A percentile compares a stretch with the other conserved stretches of the same genome.
These are phyloP conservation scores for Fusarium irregulare DNA, from an alignment of 2,329 filamentous ascomycete genomes.

Conservation along the genomic window DNA sequence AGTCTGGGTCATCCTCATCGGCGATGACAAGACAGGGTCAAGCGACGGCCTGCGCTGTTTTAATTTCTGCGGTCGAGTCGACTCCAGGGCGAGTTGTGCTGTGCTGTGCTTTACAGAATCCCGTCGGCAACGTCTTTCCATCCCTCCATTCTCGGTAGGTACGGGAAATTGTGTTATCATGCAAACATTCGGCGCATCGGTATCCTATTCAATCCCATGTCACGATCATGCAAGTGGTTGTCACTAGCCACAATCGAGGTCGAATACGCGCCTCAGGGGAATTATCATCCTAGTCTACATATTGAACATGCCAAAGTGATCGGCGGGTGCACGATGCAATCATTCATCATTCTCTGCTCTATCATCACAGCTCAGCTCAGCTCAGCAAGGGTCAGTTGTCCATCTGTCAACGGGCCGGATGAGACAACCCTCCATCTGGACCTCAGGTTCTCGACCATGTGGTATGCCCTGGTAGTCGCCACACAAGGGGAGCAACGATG, in stretches of 20 bases:
- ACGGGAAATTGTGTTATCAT: conserved; percentile 22
- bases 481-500: conserved; percentile 16
- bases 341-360: neutral
- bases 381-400: conserved; percentile 39
- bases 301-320: conserved; percentile 17
- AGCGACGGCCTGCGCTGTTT: neutral
- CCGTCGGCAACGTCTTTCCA: conserved; percentile 26
- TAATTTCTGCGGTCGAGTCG: neutral
- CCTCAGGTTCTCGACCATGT: conserved; percentile 28
- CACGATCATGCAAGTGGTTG: conserved; percentile 24
- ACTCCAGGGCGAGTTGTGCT: neutral
- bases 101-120: neutral
- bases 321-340: conserved; percentile 20
- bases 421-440: conserved; percentile 24
- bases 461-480: conserved; percentile 23
- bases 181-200: conserved; percentile 13
- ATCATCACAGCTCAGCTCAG: conserved; percentile 35
- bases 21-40: conserved; percentile 25
- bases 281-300: neutral
- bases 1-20: conserved; percentile 32
- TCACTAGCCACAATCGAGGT: conserved; percentile 43
- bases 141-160: neutral
- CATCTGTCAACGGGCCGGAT: conserved; percentile 36
- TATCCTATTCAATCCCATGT: conserved; percentile 11
- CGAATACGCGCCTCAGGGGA: conserved; percentile 39